Base-by-base conservation (phyloP, 2,329 filamentous ascomycete species). In the Dactylonectria macrodidyma region DNA sequence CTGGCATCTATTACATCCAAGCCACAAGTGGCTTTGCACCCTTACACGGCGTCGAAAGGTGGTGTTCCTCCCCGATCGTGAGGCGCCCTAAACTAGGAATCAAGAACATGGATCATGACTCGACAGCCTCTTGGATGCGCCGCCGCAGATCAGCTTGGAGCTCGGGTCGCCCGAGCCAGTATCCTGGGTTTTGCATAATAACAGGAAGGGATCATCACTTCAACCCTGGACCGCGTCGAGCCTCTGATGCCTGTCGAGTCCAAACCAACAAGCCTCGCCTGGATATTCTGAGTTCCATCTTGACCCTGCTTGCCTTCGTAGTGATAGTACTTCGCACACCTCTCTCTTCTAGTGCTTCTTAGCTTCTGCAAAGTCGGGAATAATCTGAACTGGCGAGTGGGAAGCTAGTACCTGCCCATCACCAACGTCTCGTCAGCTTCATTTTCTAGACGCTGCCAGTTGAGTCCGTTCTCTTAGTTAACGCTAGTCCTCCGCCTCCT, bases 61-160 rank as follows among this genome's bases (percentile, higher is more conserved):
- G 16, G 44, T 14, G 47, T 60, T 47, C 16, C 16, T 34, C 36
- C 36, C 22, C 33, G 24, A 41, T 60, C 38, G 34, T 41, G 34
- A 52, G 33, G 16, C 50, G 12, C 50, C n/a, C 1, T 14, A 34
- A 30, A 52, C 14, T 41, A 26, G 24, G 19, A 22, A 34, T 11
- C 16, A n/a, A 26, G 5, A 12, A 34, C 61, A 59, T 59, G 61
- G 61, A 34, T 59, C 16, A 64, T 64, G 61, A 64, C 61, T 64
- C 61, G 55, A 57, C 19, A 19, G 19, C 19, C 19, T 38, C 30
- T 48, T 47, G 10, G 34, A 36, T n/a, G 16, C 51, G 10, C 22
- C 10, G 10, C 24, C 16, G 36, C n/a, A 36, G 41, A 38, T 48
- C 44, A 41, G 19, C 41, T 11, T 48, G 11, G 7, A 48, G 41